Base-by-base conservation (phyloP, 441 rosid species). In the Brassica hybrid region DNA sequence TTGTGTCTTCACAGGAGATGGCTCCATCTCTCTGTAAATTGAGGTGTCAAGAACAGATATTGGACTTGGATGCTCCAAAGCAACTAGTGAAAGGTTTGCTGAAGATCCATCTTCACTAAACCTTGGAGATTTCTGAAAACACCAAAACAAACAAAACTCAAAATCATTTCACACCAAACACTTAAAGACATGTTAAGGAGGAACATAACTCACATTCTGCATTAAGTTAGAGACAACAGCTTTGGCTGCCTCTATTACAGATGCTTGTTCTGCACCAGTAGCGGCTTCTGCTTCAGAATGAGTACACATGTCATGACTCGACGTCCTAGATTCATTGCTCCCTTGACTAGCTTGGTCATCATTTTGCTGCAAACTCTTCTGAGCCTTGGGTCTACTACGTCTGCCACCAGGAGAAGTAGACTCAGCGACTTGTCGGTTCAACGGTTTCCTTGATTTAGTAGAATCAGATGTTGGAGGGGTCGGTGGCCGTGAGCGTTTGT, bases 261-360 rank as follows among this genome's bases (percentile, higher is more conserved):
- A 43, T 11, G 83, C 85, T 82, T 76, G 66, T 81, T 83, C 86
- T 10, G 72, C 78, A 80, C 83, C 85, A 63, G 83, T 54, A 17
- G 75, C 65, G 30, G 70, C 59, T 67, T 73, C 90, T 82, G 83
- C 71, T 57, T 95, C 94, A 2, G 91, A 86, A 34, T 76, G 94
- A 71, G 79, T 58, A 76, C 94, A 90, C 65, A 74, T 12, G 41
- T 85, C 91, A 75, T 74, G 83, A 84, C 97, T 87, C 36, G 85
- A 86, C 41, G 82, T 82, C 85, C 88, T 80, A 12, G 96, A 89
- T 65, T 90, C 92, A 60, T 78, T 86, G 80, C 97, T 90, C 63
- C 77, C 65, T 81, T 89, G 97, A 79, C 92, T 94, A 77, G 85
- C 60, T 65, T 86, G 99, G 75, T 90, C 96, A 74, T 92, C 94